phyloP scores from a whole-genome alignment of 202 grass and related monocot species.

The Brachypodium distachyon region DNA sequence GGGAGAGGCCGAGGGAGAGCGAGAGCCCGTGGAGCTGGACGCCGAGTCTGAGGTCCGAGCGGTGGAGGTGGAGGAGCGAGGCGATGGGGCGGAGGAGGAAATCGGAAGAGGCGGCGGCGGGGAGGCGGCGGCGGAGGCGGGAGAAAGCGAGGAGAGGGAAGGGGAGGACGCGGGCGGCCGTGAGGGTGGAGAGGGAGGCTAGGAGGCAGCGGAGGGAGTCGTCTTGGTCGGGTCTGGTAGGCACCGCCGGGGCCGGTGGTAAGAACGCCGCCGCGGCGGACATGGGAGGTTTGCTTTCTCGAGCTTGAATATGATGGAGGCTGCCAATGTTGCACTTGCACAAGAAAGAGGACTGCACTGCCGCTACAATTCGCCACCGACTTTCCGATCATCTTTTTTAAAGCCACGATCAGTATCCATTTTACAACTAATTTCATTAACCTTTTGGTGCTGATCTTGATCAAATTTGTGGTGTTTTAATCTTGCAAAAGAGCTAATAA shows the following conservation, averaged over 20 bases:
- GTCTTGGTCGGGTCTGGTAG: not conserved
- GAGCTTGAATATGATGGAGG: no score
- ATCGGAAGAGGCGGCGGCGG: not conserved
- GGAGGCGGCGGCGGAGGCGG: slow-evolving; percentile 26
- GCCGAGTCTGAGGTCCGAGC: slow-evolving; percentile 14
- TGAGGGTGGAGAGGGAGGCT: not conserved
- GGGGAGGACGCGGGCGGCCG: slow-evolving; percentile 2
- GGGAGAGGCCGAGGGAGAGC: slow-evolving; percentile 38
- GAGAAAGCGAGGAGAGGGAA: slow-evolving; percentile 23
- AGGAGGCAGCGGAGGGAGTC: not conserved
- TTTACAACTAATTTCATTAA: no score
- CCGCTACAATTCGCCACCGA: no score
- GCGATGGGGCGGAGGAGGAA: slow-evolving; percentile 35
- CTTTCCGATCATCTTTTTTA: no score
- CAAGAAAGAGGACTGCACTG: no score
- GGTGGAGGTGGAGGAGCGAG: slow-evolving; percentile 24
- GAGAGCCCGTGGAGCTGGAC: slow-evolving; percentile 45
- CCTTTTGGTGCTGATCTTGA: no score
- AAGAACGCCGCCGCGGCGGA: not conserved
- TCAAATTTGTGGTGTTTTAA: no score
- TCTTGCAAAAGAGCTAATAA: no score
- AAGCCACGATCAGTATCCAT: no score
- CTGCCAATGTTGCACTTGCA: not conserved
- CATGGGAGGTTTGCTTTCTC: not conserved
- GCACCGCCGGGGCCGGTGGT: not conserved